Base-by-base conservation (phyloP, 768 basidiomycete genomes). In the Leccinum arenicola region DNA sequence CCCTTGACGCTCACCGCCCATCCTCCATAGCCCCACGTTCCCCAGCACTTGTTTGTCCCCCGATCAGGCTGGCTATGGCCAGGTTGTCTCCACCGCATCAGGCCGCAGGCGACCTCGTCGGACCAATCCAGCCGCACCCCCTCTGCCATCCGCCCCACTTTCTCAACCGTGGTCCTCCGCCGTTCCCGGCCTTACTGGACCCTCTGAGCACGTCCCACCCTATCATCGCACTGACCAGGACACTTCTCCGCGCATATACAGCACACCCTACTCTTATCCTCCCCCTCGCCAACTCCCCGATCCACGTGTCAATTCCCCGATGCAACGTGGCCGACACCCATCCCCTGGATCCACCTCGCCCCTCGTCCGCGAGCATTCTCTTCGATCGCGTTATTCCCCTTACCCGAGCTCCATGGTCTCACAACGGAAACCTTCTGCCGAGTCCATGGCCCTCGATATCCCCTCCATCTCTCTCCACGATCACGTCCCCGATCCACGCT, bases 31-130 rank as follows among this genome's bases (percentile, higher is more conserved):
- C 0, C 92, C 92, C 23, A 90, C 84, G 50, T 94, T 94, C 69
- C 91, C 92, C 7, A 83, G 79, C 55, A 90, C 88, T 29, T 95
- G 92, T 70, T 77, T 95, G 54, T 84, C 90, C 1, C 92, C 92
- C 53, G 90, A 91, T 71, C 89, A 92, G 63, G 84, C 91, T 35
- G 92, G 93, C 8, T 95, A 87, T 71, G 92, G 93, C 23, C 91
- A 93, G 69, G 86, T 94, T 50, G 84, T 93, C 17, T 77, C 86
- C 48, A 79, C 77, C 31, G 78, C 81, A 33, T 76, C 82, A 27
- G 81, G 80, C n/a, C 81, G 86, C 60, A 82, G 88, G 52, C 81
- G 87, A 49, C 74, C 82, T 21, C 81, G 87, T 36, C 81, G 86
- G 57, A 78, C 75, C 33, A 78, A 81, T 17, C 81, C 80, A 48